Conservation (phyloP, 106 monocot genomes). For the Dendrobium huoshanense region DNA sequence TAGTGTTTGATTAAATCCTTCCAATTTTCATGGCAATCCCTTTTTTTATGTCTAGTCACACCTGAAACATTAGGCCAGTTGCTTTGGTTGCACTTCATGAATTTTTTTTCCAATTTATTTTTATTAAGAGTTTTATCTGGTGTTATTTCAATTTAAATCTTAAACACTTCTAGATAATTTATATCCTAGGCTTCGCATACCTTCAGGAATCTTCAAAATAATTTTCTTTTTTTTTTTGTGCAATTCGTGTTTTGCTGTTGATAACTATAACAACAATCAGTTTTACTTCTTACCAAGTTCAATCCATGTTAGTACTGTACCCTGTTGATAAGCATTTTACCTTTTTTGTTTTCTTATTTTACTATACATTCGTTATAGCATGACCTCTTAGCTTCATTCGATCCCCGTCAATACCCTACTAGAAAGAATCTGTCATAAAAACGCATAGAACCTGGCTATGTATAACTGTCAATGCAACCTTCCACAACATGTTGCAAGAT, state of each 20-base stretch:
- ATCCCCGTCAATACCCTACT: not conserved
- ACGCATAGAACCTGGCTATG: not conserved
- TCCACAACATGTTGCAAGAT: not conserved
- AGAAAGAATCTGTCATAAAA: not conserved
- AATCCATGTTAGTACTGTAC: not conserved
- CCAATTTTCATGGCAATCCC: not conserved
- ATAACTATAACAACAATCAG: not conserved
- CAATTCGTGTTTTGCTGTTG: not conserved
- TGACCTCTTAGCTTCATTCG: not conserved
- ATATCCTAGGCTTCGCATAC: not conserved
- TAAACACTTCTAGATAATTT: not conserved
- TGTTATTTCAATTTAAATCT: not conserved
- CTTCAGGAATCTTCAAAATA: not conserved
- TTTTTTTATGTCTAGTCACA: not conserved
- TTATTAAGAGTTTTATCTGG: not conserved
- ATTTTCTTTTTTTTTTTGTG: not conserved
- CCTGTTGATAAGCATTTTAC: not conserved
- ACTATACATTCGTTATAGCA: not conserved
- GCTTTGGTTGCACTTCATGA: not conserved
- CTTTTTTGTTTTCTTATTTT: not conserved
- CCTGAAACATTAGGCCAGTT: not conserved
- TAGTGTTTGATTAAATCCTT: not conserved
- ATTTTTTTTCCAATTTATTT: not conserved
- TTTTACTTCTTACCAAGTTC: not conserved
- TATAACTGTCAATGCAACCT: not conserved